These are phyloP conservation scores for Neostapfia colusana DNA, from an alignment of 176 grass and related monocot species.

Conservation along the genomic window DNA sequence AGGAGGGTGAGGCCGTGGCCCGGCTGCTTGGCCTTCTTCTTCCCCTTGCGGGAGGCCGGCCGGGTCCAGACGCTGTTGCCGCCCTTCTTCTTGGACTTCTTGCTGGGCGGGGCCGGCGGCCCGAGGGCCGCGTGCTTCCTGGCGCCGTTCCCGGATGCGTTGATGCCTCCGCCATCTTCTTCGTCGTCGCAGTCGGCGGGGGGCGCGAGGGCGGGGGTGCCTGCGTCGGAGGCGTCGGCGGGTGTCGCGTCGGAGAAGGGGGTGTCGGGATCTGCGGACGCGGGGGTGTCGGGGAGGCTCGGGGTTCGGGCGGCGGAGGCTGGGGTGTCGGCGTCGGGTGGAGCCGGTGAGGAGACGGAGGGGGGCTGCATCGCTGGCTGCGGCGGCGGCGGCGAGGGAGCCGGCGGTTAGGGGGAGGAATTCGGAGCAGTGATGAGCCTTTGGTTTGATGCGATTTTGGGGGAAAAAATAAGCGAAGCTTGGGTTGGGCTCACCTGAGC, in stretches of 20 bases:
- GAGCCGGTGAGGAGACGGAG: constrained; percentile 2
- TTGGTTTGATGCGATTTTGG: neutral
- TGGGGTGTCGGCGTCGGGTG: neutral
- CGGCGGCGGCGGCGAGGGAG: neutral
- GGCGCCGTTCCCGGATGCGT: constrained; percentile 8
- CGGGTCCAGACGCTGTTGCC: constrained; percentile 81
- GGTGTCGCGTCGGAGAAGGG: constrained; percentile 36
- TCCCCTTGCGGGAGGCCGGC: constrained; percentile 72
- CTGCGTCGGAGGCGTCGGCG: constrained; percentile 46
- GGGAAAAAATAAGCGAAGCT: too few species aligned
- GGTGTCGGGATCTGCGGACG: constrained; percentile 41
- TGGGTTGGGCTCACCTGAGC: neutral
- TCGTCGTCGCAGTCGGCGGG: neutral
- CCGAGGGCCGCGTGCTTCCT: constrained; percentile 46
- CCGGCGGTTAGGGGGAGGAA: neutral
- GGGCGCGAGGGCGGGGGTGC: neutral
- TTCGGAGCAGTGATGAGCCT: neutral
- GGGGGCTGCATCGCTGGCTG: neutral
- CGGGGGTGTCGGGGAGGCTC: constrained; percentile 42
- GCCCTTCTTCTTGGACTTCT: constrained; percentile 85
- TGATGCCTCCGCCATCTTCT: constrained; percentile 41
- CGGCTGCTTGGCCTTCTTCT: constrained; percentile 67
- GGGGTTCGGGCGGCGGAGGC: constrained; percentile 29
- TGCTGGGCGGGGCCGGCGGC: constrained; percentile 44
- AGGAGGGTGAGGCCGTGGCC: neutral